Evolutionary conservation across 2,329 filamentous ascomycete genomes (phyloP), one percentile per base, ranked within the genome.

Genomic region (Conoideocrella luteorostrata): DNA sequence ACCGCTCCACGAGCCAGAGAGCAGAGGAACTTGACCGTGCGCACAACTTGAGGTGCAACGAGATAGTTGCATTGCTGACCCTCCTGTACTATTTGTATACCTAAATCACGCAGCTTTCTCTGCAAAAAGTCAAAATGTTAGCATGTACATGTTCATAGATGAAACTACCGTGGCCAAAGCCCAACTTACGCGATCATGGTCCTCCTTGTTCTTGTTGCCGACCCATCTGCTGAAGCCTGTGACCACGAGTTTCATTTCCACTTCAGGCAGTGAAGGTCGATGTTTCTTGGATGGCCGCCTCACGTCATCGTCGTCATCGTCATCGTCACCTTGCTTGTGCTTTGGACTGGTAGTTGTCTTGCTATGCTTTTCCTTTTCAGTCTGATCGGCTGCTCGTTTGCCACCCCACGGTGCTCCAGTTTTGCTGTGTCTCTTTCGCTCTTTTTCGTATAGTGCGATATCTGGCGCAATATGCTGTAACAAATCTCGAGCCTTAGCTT

Each of bases 11-110:
- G 82, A 15, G 93, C 89, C 22, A 98, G 69, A 11, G 89, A 88
- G 48, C 84, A 85, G 39, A 97, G 82, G 59, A 98, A 98, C 59
- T 98, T 98, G 60, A 88, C 82, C 0, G 93, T 98, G 29, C 93
- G 84, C 26, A 96, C 79, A 48, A 97, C 80, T 33, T 81, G 78
- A 1, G 91, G 93, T 4, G 91, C 91, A 26, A 88, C 89, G 10
- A 98, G 77, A 60, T 95, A 87, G 55, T 91, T 87, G 60, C 88
- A 93, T 35, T 79, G 75, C 38, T 78, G 77, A 21, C 81, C 80
- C 57, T 95, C 86, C 53, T 84, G 75, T 4, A 88, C 84, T 18
- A 95, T 78, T 52, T 82, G 74, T 44, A 98, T 86, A 7, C 93
- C 93, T 28, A 97, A 69, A 36, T 85, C 80, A 47, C 90, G 85